Conservation (phyloP, 2,329 filamentous ascomycete species). For the Rhinocladiella mackenziei region DNA sequence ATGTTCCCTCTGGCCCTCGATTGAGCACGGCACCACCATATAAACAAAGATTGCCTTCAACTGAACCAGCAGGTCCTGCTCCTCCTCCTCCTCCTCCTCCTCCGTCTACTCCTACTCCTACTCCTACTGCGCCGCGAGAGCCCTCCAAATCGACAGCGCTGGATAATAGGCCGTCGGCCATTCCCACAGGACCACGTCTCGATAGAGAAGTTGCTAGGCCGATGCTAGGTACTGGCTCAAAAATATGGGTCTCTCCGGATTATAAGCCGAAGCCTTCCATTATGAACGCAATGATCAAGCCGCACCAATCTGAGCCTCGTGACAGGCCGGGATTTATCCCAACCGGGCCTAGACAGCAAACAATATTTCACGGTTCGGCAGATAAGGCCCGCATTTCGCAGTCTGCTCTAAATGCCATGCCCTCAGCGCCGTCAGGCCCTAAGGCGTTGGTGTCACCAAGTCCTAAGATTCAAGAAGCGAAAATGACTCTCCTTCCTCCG, state of each 20-base stretch:
- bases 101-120: too few species aligned
- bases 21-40: slow-evolving; percentile 15
- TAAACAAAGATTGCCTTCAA: slow-evolving; percentile 24
- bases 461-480: slow-evolving; percentile 17
- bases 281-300: slow-evolving; percentile 25
- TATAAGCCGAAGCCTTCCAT: slow-evolving; percentile 28
- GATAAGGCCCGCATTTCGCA: slow-evolving; percentile 16
- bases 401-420: slow-evolving; percentile 7
- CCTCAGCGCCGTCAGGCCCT: slow-evolving; percentile 17
- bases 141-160: slow-evolving; percentile 11
- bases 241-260: slow-evolving; percentile 23
- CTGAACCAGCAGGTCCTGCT: slow-evolving; percentile 16
- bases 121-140: slow-evolving; percentile 16
- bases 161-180: slow-evolving; percentile 15
- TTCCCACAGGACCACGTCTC: slow-evolving; percentile 27
- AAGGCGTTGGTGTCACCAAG: slow-evolving; percentile 18
- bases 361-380: slow-evolving; percentile 6
- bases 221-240: slow-evolving; percentile 12
- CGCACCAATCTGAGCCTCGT: slow-evolving; percentile 16
- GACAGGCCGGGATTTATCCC: slow-evolving; percentile 17
- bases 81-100: slow-evolving; percentile 12
- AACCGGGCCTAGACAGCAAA: slow-evolving; percentile 20
- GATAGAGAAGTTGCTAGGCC: slow-evolving; percentile 21
- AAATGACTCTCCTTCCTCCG: slow-evolving; percentile 12
- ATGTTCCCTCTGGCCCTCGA: slow-evolving; percentile 28